Percentiles rank a stretch among this genome's conserved stretches.
Evolutionary conservation across 2,329 filamentous ascomycete genomes (phyloP).

Genomic region (Exophiala lecanii-corni): DNA sequence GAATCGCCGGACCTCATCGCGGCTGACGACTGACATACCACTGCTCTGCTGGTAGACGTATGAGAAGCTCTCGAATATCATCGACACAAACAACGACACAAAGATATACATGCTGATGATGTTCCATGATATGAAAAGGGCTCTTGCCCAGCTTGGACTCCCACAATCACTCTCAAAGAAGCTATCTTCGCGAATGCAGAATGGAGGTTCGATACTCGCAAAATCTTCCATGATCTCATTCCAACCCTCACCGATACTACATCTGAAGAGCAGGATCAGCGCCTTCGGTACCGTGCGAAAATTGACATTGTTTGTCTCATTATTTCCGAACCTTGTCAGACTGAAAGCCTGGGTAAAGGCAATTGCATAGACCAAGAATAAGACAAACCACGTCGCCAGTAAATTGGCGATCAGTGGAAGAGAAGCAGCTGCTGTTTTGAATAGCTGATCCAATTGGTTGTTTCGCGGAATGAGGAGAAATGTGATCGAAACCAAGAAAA

Average conservation of each 20-base stretch:
- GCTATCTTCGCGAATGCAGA: slow-evolving; percentile 66
- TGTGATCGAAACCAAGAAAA: slow-evolving; percentile 86
- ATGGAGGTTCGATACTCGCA: slow-evolving; percentile 70
- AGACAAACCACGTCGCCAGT: slow-evolving; percentile 92
- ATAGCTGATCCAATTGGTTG: slow-evolving; percentile 93
- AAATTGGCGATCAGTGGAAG: slow-evolving; percentile 85
- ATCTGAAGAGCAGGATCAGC: slow-evolving; percentile 85
- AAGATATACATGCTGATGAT: slow-evolving; percentile 99
- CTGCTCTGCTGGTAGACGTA: slow-evolving; percentile 98
- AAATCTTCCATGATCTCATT: slow-evolving; percentile 96
- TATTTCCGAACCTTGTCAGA: slow-evolving; percentile 75
- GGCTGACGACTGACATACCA: slow-evolving; percentile 81
- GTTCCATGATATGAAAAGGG: slow-evolving; percentile 94
- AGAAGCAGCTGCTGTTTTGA: slow-evolving; percentile 96
- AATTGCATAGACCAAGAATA: slow-evolving; percentile 95
- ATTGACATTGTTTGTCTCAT: slow-evolving; percentile 76
- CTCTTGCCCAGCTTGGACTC: slow-evolving; percentile 79
- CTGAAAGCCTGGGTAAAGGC: slow-evolving; percentile 95
- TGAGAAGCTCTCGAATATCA: slow-evolving; percentile 99
- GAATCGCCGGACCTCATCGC: slow-evolving; percentile 92
- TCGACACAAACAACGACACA: slow-evolving; percentile 93
- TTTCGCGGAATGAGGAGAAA: slow-evolving; percentile 91
- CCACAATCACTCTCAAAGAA: slow-evolving; percentile 93
- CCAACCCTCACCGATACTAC: slow-evolving; percentile 94
- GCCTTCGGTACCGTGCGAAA: slow-evolving; percentile 92